Evolutionary conservation across 116 monocot genomes (phyloP).

Genomic region (Dioscorea cayenensis): DNA sequence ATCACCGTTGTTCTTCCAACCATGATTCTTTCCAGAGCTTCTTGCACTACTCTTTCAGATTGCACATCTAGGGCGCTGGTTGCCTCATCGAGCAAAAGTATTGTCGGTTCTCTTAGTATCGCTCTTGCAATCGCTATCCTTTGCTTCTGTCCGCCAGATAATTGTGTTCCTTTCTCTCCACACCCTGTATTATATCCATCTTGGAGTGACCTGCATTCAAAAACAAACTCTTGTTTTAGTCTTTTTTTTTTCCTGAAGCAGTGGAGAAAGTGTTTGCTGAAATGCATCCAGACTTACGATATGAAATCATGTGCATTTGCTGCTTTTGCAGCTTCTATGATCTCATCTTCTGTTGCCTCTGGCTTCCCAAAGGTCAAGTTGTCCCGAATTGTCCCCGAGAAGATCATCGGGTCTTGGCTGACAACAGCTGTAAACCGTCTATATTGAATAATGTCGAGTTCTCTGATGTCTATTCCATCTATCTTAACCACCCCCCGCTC

Average conservation of each 20-base stretch:
- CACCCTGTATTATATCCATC: conserved; percentile 66
- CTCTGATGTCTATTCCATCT: conserved; percentile 43
- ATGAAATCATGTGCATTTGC: conserved; percentile 90
- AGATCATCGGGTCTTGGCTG: conserved; percentile 65
- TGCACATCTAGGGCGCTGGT: conserved; percentile 65
- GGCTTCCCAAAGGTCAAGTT: conserved; percentile 59
- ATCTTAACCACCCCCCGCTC: conserved; percentile 40
- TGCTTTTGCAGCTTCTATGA: conserved; percentile 57
- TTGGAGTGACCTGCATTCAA: conserved; percentile 42
- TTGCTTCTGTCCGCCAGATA: conserved; percentile 88
- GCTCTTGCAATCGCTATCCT: conserved; percentile 82
- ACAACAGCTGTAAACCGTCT: conserved; percentile 54
- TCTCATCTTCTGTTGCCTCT: conserved; percentile 50
- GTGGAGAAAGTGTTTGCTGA: not conserved
- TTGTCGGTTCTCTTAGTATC: conserved; percentile 49
- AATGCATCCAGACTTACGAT: conserved; percentile 40
- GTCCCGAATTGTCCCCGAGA: conserved; percentile 48
- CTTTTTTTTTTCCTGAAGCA: not conserved
- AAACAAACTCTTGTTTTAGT: not conserved
- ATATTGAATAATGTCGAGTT: conserved; percentile 33
- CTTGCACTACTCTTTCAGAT: conserved; percentile 62
- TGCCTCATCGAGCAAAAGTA: conserved; percentile 77
- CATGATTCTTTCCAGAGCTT: conserved; percentile 72
- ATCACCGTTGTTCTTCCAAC: conserved; percentile 63
- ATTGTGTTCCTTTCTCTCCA: conserved; percentile 56